Evolutionary conservation across 306 rosid species (phyloP).

Genomic region (Hippophae rhamnoides): DNA sequence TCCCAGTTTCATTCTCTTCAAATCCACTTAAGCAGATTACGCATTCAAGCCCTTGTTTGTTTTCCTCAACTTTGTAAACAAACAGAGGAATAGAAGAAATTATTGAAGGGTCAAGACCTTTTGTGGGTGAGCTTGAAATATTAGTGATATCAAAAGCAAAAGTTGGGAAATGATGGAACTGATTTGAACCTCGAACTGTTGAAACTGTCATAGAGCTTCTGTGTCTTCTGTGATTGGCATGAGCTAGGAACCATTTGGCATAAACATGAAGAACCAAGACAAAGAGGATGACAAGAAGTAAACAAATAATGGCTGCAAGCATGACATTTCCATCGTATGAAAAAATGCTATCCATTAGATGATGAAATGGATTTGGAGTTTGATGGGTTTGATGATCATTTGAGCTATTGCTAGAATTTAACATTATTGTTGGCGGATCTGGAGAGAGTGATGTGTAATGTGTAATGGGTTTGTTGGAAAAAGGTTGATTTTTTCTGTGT

Average conservation of each 20-base stretch:
- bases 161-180: constrained; percentile 42
- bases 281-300: constrained; percentile 77
- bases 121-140: constrained; percentile 26
- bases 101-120: constrained; percentile 51
- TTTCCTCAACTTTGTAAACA: constrained; percentile 23
- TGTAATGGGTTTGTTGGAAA: too few relatives aligned
- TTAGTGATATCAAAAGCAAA: constrained; percentile 35
- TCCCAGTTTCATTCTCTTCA: constrained; percentile 55
- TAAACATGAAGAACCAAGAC: constrained; percentile 83
- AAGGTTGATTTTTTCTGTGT: too few relatives aligned
- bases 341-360: constrained; percentile 42
- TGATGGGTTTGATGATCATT: neutral
- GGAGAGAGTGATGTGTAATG: too few relatives aligned
- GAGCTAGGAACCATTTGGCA: constrained; percentile 79
- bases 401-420: constrained; percentile 19
- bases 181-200: constrained; percentile 37
- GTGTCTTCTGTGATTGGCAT: constrained; percentile 40
- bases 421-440: constrained; percentile 17
- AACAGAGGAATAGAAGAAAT: constrained; percentile 61
- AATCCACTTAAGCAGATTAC: constrained; percentile 69
- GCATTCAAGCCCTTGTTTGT: constrained; percentile 38
- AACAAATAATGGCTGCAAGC: constrained; percentile 73
- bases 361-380: constrained; percentile 25
- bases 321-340: constrained; percentile 68
- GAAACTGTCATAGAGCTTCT: constrained; percentile 43